Evolutionary conservation across 352 stramenopile genomes (phyloP), one percentile per base, ranked within the genome.

Genomic region (Pythium coloratum): DNA sequence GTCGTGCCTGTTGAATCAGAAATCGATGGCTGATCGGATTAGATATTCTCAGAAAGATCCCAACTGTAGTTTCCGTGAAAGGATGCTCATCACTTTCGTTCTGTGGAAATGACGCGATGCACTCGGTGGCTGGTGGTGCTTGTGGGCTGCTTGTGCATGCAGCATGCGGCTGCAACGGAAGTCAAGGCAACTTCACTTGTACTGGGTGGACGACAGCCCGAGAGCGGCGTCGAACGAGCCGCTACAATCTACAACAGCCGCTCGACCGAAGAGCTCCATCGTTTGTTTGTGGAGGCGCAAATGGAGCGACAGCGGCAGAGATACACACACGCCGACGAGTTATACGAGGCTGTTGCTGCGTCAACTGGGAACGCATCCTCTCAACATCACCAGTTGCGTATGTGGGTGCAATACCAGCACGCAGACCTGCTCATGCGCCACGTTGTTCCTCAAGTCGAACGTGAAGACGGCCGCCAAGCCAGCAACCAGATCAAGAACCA

Each of bases 361-460:
- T 4, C 0, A 2, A 33, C 30, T 2, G 33, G 32, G 6, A 62
- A 62, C 12, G 20, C 1, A 20, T 40, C 40, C 1, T 30, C 33
- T 0, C 2, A 3, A 4, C n/a, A 62, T 12, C 54, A n/a, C 12
- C 47, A 54, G 49, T 47, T 69, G 2, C 63, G 49, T 14, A 64
- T 64, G 63, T 69, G 63, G 63, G 26, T 24, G 0, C 63, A 69
- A 24, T 69, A 64, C 34, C 55, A 69, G 46, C 49, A 64, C 38
- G 63, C 63, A 24, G 34, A 64, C 20, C 24, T 69, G 44, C 38
- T 64, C 24, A 46, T 60, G 63, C 33, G 32, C 2, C 50, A 50
- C 30, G 6, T 68, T 3, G 62, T 20, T 1, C 51, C 62, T 0
- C 40, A 24, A 28, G 46, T 32, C 46, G 46, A 53, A 6, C 54